These are phyloP conservation scores for Aureobasidium namibiae DNA, from an alignment of 2,329 filamentous ascomycete genomes.

Conservation along the genomic window DNA sequence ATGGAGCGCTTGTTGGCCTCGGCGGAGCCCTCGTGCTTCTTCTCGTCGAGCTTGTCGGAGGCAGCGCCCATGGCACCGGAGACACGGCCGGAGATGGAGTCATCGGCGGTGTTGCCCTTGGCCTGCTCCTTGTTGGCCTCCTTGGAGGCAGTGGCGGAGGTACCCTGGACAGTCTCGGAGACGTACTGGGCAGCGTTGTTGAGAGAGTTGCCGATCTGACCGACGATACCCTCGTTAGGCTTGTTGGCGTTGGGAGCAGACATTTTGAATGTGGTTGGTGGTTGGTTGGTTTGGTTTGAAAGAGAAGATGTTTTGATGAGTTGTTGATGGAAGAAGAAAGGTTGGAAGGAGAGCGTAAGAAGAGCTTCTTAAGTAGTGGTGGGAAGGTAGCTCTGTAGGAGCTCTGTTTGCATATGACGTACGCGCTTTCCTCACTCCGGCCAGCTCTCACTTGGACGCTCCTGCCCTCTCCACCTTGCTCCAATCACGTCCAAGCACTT, in stretches of 20 bases:
- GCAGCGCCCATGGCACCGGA: constrained; percentile 45
- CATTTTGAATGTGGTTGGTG: constrained; percentile 26
- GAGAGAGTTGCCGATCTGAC: constrained; percentile 14
- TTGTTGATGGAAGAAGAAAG: not conserved
- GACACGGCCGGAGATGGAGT: constrained; percentile 45
- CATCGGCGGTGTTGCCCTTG: constrained; percentile 33
- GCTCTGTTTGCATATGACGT: not conserved
- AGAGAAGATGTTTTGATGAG: constrained; percentile 6
- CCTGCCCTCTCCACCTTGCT: not conserved
- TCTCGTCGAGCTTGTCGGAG: constrained; percentile 46
- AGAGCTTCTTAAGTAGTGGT: constrained; percentile 8
- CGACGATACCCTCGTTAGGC: constrained; percentile 28
- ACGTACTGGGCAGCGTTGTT: constrained; percentile 61
- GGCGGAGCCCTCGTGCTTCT: constrained; percentile 42
- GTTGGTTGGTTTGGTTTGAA: constrained; percentile 15
- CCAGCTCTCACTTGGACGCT: not conserved
- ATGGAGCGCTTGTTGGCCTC: constrained; percentile 40
- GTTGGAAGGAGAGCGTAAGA: not conserved
- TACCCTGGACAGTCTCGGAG: constrained; percentile 54
- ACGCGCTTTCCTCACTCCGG: not conserved
- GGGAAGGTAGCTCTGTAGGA: not conserved
- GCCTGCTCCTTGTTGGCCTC: constrained; percentile 12
- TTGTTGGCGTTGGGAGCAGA: constrained; percentile 37
- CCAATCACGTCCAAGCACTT: not conserved
- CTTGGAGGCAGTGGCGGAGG: constrained; percentile 28